These are phyloP conservation scores for Jamesozyma spencerorum DNA, from an alignment of 805 yeast genomes.

Conservation along the genomic window DNA sequence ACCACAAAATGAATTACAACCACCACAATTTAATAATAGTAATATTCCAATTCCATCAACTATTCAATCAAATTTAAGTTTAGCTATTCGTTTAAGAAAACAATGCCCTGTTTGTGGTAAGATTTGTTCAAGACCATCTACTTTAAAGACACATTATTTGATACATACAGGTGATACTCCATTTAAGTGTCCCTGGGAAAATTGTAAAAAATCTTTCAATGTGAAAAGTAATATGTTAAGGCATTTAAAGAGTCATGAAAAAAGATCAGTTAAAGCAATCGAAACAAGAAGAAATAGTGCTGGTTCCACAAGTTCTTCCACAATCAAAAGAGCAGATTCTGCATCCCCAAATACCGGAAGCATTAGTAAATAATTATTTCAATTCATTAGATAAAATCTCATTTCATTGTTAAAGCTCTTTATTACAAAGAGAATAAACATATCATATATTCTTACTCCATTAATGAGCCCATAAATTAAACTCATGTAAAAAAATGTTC, in stretches of 20 bases:
- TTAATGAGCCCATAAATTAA: too few species aligned
- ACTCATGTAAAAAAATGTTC: too few species aligned
- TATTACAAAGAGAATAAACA: too few species aligned
- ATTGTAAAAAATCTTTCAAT: constrained; percentile 60
- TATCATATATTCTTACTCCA: too few species aligned
- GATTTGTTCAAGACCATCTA: constrained; percentile 74
- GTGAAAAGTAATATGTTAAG: constrained; percentile 77
- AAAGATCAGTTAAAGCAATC: constrained; percentile 13
- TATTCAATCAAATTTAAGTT: constrained; percentile 8
- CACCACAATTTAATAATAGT: not conserved
- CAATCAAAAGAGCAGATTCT: too few species aligned
- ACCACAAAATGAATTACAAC: not conserved
- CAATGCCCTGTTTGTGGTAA: constrained; percentile 54
- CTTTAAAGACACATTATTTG: constrained; percentile 67
- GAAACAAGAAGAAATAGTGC: not conserved
- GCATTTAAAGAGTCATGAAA: constrained; percentile 59
- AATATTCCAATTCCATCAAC: constrained; percentile 2
- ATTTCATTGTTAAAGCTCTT: too few species aligned
- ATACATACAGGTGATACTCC: constrained; percentile 82
- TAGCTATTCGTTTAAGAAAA: constrained; percentile 24
- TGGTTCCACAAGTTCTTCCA: too few species aligned
- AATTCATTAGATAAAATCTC: too few species aligned
- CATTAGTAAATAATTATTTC: too few species aligned
- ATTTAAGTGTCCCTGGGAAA: constrained; percentile 50
- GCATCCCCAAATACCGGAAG: too few species aligned